Conservation (phyloP, 192 early-diverging fungal genomes). For the Chytriomyces sp. region DNA sequence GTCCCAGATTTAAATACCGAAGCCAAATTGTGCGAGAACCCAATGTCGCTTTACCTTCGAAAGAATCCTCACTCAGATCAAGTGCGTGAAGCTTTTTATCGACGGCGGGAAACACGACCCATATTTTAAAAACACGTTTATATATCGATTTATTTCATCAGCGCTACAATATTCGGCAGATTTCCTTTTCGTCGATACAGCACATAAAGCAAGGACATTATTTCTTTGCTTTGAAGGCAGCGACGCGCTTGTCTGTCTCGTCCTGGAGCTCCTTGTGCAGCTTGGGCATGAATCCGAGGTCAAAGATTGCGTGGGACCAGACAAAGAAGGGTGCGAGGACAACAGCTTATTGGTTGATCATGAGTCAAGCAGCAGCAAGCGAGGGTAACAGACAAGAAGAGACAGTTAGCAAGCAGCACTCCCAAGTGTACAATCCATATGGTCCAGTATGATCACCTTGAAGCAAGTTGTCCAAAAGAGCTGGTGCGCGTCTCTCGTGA, state of each 20-base stretch:
- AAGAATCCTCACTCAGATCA: too few species aligned
- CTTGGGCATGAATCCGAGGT: conserved; percentile 76
- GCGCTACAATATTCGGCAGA: too few species aligned
- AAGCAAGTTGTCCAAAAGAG: conserved; percentile 81
- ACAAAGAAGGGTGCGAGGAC: conserved; percentile 96
- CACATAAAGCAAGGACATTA: not conserved
- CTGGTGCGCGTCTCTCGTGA: conserved; percentile 85
- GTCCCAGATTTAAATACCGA: too few species aligned
- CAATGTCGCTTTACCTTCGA: too few species aligned
- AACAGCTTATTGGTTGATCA: conserved; percentile 56
- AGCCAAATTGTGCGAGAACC: too few species aligned
- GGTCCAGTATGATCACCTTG: conserved; percentile 66
- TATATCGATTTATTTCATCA: too few species aligned
- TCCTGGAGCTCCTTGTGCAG: conserved; percentile 67
- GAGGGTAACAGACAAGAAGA: not conserved
- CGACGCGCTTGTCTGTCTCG: conserved; percentile 61
- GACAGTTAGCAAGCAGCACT: not conserved
- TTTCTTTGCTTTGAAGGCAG: conserved; percentile 12
- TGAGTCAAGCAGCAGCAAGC: not conserved
- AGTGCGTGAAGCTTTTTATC: too few species aligned
- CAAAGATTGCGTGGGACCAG: conserved; percentile 83
- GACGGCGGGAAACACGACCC: too few species aligned
- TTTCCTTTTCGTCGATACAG: too few species aligned
- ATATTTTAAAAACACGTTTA: too few species aligned
- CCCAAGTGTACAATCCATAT: too few species aligned